Base-by-base conservation (phyloP, 1,284 basidiomycete species). In the Tilletia horrida region DNA sequence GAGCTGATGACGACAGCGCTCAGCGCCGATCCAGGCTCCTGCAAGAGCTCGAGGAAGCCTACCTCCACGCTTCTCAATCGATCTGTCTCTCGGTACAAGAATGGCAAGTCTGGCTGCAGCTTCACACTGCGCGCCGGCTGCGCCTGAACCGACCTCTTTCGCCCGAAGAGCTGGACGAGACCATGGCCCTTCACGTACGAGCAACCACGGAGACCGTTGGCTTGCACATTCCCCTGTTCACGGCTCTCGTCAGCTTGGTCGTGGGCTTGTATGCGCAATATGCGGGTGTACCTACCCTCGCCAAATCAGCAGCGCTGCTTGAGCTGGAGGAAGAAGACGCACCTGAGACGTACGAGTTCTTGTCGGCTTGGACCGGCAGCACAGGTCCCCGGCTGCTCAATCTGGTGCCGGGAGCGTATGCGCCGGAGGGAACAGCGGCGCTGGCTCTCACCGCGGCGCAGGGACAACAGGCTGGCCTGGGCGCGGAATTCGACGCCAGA, bases 141-240 rank as follows among this genome's bases (percentile, higher is more conserved):
- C 55, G 55, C 31, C 55, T 59, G 2, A 29, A 29, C 31, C 27
- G 55, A 31, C 55, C 55, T 3, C 55, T 59, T 16, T 40, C 29
- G 1, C 27, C 29, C 13, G 55, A 29, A 7, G 55, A 59, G 31
- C 55, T 59, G 13, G 31, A 59, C 1, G 29, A 59, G 55, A 59
- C 55, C 18, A 14, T 59, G 13, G 55, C 3, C 8, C 55, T 59
- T 3, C 55, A 59, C 16, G 27, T 31, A 16, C 27, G 55, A 16
- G 55, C 55, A 18, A 59, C 55, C 4, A 59, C 29, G 16, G 55
- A 59, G 55, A 35, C 13, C 29, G 55, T 59, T 9, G 55, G 55
- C 27, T 13, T 59, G 11, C 55, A 31, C 7, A 3, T 59, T 27
- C 27, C 29, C 31, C 55, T 59, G 11, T 35, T 29, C 55, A 29